Percentiles rank a stretch among this genome's conserved stretches.
These are phyloP conservation scores for Glycine soja DNA, from an alignment of 306 rosid species.

Conservation along the genomic window DNA sequence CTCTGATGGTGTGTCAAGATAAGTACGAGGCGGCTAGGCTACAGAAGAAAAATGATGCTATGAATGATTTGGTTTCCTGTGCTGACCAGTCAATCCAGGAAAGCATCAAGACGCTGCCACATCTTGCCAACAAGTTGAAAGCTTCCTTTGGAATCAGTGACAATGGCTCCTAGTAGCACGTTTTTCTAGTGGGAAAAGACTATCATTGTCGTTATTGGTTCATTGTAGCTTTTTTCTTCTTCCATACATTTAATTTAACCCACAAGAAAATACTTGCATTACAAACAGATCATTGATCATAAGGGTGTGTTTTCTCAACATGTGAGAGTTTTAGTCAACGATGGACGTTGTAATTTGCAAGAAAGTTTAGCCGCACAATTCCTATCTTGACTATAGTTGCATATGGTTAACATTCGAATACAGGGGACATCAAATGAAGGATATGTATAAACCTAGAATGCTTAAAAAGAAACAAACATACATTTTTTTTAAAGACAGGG, in stretches of 20 bases:
- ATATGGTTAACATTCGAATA: neutral
- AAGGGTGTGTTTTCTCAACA: neutral
- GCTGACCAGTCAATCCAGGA: constrained; percentile 83
- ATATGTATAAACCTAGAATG: neutral
- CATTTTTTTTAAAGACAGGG: too few species aligned
- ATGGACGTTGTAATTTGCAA: neutral
- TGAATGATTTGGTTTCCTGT: constrained; percentile 73
- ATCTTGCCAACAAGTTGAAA: constrained; percentile 67
- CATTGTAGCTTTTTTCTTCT: constrained; percentile 29
- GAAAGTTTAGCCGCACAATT: neutral
- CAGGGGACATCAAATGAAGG: neutral
- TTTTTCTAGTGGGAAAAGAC: neutral
- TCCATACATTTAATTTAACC: neutral
- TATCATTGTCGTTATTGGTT: neutral
- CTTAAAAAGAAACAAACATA: too few species aligned
- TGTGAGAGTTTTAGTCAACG: neutral
- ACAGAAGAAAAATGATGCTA: constrained; percentile 65
- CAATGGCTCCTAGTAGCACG: constrained; percentile 32
- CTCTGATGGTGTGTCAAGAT: constrained; percentile 95
- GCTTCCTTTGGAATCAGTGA: constrained; percentile 59
- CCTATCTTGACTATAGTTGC: neutral
- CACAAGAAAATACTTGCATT: neutral
- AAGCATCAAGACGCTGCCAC: constrained; percentile 69
- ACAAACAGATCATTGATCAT: neutral
- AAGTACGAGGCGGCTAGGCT: constrained; percentile 81